Conservation (phyloP, 768 basidiomycete genomes). For the Phanerochaete sordida region DNA sequence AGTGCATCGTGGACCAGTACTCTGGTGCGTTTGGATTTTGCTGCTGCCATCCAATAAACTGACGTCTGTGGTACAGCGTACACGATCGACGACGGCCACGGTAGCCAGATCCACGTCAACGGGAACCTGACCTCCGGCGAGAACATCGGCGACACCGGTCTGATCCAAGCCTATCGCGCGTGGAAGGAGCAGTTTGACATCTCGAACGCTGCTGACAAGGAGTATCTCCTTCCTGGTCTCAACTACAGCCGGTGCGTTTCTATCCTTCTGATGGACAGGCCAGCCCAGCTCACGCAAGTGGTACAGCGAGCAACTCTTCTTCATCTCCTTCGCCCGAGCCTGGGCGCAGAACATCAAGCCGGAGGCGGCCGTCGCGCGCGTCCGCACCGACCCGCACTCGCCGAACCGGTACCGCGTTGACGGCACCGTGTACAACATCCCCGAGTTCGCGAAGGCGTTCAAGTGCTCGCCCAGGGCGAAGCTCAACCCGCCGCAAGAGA, state of each 20-base stretch:
- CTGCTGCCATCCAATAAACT: too few species aligned
- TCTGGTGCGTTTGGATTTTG: too few species aligned
- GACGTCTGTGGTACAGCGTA: conserved; percentile 47
- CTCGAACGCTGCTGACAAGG: conserved; percentile 54
- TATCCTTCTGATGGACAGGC: neutral
- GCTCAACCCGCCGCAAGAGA: conserved; percentile 81
- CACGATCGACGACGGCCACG: conserved; percentile 81
- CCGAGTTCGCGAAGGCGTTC: conserved; percentile 86
- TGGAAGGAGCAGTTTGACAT: conserved; percentile 78
- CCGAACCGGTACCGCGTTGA: conserved; percentile 77
- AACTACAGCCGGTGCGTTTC: conserved; percentile 58
- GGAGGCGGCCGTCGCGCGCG: conserved; percentile 72
- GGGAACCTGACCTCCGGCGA: conserved; percentile 79
- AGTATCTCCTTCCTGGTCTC: conserved; percentile 81
- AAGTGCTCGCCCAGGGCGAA: conserved; percentile 73
- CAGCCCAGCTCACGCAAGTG: neutral
- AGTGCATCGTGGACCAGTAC: conserved; percentile 91
- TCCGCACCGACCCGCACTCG: conserved; percentile 88
- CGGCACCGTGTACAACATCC: conserved; percentile 84
- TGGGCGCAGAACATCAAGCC: conserved; percentile 84
- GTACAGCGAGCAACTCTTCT: conserved; percentile 86
- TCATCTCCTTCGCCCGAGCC: conserved; percentile 84
- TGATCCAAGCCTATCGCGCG: conserved; percentile 85
- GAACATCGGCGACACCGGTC: conserved; percentile 83
- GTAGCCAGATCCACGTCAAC: conserved; percentile 81